phyloP scores from a whole-genome alignment of 164 flowering plant species.

The Vitis cinerea region DNA sequence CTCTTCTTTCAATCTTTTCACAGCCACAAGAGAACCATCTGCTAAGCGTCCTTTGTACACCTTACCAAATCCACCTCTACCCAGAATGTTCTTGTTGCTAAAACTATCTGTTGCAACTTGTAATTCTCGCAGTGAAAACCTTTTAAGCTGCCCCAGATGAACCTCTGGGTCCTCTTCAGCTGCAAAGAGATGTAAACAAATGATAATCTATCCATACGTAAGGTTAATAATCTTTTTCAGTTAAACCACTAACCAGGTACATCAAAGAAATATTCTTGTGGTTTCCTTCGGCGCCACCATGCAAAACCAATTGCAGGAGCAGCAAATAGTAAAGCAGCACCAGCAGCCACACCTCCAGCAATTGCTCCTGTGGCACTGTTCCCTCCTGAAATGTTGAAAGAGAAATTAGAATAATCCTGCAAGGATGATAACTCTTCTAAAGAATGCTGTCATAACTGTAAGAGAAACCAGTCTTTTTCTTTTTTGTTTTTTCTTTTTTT shows the following conservation, averaged over 20 bases:
- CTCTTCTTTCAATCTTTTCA: slow-evolving; percentile 69
- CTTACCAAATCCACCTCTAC: slow-evolving; percentile 74
- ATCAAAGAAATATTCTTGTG: slow-evolving; percentile 66
- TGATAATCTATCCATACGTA: neutral
- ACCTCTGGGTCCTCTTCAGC: slow-evolving; percentile 81
- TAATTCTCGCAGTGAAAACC: slow-evolving; percentile 61
- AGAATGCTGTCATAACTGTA: no score
- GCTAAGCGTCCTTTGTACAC: slow-evolving; percentile 70
- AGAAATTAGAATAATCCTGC: slow-evolving; percentile 6
- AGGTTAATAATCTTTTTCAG: neutral
- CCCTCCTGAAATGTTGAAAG: slow-evolving; percentile 30
- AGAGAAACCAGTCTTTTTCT: no score
- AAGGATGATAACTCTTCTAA: neutral
- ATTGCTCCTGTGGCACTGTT: slow-evolving; percentile 53
- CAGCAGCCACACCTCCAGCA: slow-evolving; percentile 75
- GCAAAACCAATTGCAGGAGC: slow-evolving; percentile 66
- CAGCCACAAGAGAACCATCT: slow-evolving; percentile 68
- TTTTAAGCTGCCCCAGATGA: slow-evolving; percentile 68
- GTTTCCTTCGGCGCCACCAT: slow-evolving; percentile 58
- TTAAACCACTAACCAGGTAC: slow-evolving; percentile 51
- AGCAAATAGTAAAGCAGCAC: slow-evolving; percentile 68
- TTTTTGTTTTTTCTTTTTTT: no score
- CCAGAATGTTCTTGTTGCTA: slow-evolving; percentile 62
- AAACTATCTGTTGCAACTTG: slow-evolving; percentile 70
- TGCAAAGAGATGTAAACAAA: slow-evolving; percentile 18